These are phyloP conservation scores for Suillus weaverae DNA, from an alignment of 768 basidiomycete genomes.

Conservation along the genomic window DNA sequence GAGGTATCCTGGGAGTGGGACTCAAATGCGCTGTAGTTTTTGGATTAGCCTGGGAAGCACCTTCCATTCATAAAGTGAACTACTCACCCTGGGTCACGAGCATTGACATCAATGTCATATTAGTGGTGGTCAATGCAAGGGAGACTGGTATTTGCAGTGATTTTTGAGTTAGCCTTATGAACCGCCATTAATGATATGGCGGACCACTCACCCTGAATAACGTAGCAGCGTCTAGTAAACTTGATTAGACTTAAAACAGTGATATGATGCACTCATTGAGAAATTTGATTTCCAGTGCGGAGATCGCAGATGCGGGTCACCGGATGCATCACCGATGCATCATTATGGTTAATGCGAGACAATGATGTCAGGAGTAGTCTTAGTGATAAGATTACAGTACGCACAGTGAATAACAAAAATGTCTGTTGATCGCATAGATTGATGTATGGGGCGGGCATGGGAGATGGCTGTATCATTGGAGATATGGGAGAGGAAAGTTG, in stretches of 20 bases:
- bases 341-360: neutral
- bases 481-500: conserved; percentile 53
- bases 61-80: too few species aligned
- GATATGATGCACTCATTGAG: too few species aligned
- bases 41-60: neutral
- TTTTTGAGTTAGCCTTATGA: neutral
- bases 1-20: neutral
- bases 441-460: conserved; percentile 32
- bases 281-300: too few species aligned
- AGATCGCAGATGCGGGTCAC: too few species aligned
- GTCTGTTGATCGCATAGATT: too few species aligned
- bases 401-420: too few species aligned
- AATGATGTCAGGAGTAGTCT: neutral
- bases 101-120: neutral
- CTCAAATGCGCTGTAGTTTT: neutral
- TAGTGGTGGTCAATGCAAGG: neutral
- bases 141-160: neutral
- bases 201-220: neutral
- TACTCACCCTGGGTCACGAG: neutral
- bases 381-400: neutral
- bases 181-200: neutral
- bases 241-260: too few species aligned
- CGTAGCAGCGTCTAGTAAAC: too few species aligned
- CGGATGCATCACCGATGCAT: neutral
- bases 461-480: conserved; percentile 42